Evolutionary conservation across 2,329 filamentous ascomycete genomes (phyloP).

Genomic region (Epichloe sp.): DNA sequence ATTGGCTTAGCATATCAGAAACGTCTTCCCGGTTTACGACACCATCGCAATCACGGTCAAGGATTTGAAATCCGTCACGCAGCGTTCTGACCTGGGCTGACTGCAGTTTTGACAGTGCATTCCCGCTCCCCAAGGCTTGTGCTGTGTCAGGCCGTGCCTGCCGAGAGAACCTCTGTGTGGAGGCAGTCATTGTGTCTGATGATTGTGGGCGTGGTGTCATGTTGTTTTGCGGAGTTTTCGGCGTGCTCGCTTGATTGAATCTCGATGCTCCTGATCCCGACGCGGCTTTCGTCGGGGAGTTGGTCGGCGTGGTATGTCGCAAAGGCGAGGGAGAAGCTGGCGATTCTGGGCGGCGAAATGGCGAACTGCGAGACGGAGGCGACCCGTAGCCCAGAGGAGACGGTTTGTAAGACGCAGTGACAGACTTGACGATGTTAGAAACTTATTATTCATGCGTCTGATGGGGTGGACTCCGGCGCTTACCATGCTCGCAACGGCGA

Average conservation of each 20-base stretch:
- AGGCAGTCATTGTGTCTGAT: constrained; percentile 22
- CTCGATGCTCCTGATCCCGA: constrained; percentile 14
- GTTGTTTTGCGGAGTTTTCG: constrained; percentile 23
- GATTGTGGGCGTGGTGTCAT: constrained; percentile 24
- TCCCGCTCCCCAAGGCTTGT: constrained; percentile 30
- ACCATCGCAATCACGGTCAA: constrained; percentile 82
- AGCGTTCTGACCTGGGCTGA: constrained; percentile 74
- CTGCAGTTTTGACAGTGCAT: constrained; percentile 59
- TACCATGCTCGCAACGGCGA: constrained; percentile 18
- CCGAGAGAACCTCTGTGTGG: constrained; percentile 21
- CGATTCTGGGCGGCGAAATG: constrained; percentile 49
- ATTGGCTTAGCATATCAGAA: constrained; percentile 71
- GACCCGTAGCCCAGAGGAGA: constrained; percentile 61
- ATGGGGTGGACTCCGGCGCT: constrained; percentile 8
- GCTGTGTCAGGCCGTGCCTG: constrained; percentile 17
- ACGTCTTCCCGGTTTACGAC: constrained; percentile 72
- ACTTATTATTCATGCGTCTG: constrained; percentile 11
- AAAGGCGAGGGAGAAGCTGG: constrained; percentile 53
- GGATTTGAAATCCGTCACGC: constrained; percentile 83
- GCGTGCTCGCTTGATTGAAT: constrained; percentile 28
- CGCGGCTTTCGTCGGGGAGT: constrained; percentile 41
- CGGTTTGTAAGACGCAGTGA: constrained; percentile 50
- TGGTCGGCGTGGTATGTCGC: constrained; percentile 50
- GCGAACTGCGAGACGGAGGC: constrained; percentile 44
- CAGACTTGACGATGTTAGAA: constrained; percentile 30